Evolutionary conservation across 768 basidiomycete species (phyloP).

Genomic region (Thelephora ganbajun): DNA sequence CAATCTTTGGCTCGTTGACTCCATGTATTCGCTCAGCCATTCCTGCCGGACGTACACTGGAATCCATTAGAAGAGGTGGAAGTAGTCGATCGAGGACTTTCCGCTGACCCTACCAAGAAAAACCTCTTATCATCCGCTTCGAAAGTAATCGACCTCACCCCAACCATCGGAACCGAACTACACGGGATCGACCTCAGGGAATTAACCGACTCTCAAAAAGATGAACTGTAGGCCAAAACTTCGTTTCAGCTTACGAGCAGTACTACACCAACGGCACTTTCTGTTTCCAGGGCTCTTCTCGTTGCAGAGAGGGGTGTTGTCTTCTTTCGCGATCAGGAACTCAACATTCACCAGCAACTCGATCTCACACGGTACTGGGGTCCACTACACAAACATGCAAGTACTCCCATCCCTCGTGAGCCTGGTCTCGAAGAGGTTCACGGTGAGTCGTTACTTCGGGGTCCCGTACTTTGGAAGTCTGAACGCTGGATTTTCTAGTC

Average conservation of each 20-base stretch:
- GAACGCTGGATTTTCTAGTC: constrained; percentile 24
- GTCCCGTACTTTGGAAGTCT: neutral
- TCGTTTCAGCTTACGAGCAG: neutral
- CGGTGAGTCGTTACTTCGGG: constrained; percentile 22
- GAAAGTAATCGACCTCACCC: constrained; percentile 56
- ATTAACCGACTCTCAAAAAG: constrained; percentile 53
- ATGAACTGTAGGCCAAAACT: constrained; percentile 47
- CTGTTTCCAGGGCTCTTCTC: constrained; percentile 41
- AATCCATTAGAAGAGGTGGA: constrained; percentile 41
- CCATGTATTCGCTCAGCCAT: constrained; percentile 28
- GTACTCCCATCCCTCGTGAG: constrained; percentile 57
- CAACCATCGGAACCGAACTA: constrained; percentile 64
- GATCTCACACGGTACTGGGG: constrained; percentile 63
- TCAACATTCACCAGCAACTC: constrained; percentile 54
- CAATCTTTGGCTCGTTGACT: neutral
- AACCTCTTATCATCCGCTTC: constrained; percentile 47
- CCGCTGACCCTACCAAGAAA: constrained; percentile 58
- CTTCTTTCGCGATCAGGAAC: constrained; percentile 65
- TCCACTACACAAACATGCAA: constrained; percentile 72
- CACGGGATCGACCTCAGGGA: constrained; percentile 60
- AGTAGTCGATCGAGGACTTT: constrained; percentile 55
- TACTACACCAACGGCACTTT: neutral
- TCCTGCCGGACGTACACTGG: constrained; percentile 51
- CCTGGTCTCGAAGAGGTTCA: constrained; percentile 69
- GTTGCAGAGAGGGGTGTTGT: constrained; percentile 68